phyloP scores from a whole-genome alignment of 352 stramenopile species.

The Globisporangium sylvaticum region DNA sequence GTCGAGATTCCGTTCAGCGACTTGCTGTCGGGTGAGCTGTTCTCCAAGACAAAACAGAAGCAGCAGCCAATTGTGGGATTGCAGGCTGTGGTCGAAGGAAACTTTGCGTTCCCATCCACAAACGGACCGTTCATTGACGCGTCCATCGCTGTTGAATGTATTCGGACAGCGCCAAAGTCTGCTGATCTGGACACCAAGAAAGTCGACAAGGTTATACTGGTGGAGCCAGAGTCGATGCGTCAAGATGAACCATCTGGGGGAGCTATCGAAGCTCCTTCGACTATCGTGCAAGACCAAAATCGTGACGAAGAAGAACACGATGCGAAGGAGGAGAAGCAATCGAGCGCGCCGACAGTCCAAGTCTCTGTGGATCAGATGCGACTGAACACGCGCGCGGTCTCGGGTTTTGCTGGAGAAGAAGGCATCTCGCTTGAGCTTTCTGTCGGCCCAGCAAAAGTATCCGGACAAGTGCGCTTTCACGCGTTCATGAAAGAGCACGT shows the following conservation, averaged over 20 bases:
- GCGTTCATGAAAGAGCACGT: conserved; percentile 34
- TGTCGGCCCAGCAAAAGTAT: conserved; percentile 18
- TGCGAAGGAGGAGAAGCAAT: neutral
- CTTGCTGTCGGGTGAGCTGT: conserved; percentile 28
- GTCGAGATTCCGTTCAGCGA: conserved; percentile 45
- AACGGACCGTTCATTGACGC: conserved; percentile 27
- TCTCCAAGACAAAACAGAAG: conserved; percentile 1
- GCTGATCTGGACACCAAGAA: neutral
- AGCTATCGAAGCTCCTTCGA: neutral
- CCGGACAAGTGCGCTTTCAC: conserved; percentile 27
- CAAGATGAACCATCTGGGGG: neutral
- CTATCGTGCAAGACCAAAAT: neutral
- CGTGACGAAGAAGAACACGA: neutral
- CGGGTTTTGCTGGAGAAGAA: conserved; percentile 30
- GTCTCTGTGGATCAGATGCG: conserved; percentile 35
- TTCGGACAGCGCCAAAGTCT: neutral
- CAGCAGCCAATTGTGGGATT: neutral
- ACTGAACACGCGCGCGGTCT: conserved; percentile 23
- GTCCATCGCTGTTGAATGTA: conserved; percentile 29
- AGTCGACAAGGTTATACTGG: neutral
- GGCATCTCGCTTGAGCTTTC: conserved; percentile 33
- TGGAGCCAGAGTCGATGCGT: neutral
- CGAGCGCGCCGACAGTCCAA: neutral
- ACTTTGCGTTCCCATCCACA: conserved; percentile 41
- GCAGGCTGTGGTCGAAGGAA: conserved; percentile 25